Percentiles rank a stretch among this genome's conserved stretches.
Conservation (phyloP, 352 stramenopile genomes). For the Phytophthora pini region DNA sequence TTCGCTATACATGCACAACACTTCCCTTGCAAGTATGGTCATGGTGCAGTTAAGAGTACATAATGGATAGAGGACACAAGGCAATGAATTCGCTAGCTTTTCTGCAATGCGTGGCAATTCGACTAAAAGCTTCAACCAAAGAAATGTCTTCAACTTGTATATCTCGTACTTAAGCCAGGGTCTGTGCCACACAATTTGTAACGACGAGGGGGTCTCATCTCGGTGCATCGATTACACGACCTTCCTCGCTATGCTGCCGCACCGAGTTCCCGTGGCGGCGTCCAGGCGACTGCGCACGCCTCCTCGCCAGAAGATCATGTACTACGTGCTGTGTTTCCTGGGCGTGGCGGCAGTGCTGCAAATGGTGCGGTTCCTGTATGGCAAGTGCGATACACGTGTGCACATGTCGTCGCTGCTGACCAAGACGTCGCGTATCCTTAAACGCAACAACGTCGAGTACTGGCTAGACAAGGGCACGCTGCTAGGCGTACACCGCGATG, state of each 20-base stretch:
- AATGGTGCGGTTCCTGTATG: conserved; percentile 63
- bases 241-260: conserved; percentile 35
- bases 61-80: no score
- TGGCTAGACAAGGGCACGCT: conserved; percentile 87
- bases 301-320: conserved; percentile 33
- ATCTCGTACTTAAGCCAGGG: conserved; percentile 23
- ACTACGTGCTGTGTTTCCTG: conserved; percentile 39
- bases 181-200: conserved; percentile 21
- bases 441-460: conserved; percentile 76
- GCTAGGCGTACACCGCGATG: conserved; percentile 70
- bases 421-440: conserved; percentile 68
- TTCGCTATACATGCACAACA: no score
- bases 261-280: conserved; percentile 26
- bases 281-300: conserved; percentile 17
- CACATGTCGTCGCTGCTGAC: conserved; percentile 75
- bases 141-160: conserved; percentile 8
- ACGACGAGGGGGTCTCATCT: conserved; percentile 9
- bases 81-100: no score
- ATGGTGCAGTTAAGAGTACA: no score
- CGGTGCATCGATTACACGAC: conserved; percentile 10
- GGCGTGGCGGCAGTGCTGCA: conserved; percentile 42
- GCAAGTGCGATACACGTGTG: conserved; percentile 77
- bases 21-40: no score
- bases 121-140: no score
- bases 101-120: no score